These are phyloP conservation scores for Trichosanthes cucumerina DNA, from an alignment of 306 rosid genomes.

Conservation along the genomic window DNA sequence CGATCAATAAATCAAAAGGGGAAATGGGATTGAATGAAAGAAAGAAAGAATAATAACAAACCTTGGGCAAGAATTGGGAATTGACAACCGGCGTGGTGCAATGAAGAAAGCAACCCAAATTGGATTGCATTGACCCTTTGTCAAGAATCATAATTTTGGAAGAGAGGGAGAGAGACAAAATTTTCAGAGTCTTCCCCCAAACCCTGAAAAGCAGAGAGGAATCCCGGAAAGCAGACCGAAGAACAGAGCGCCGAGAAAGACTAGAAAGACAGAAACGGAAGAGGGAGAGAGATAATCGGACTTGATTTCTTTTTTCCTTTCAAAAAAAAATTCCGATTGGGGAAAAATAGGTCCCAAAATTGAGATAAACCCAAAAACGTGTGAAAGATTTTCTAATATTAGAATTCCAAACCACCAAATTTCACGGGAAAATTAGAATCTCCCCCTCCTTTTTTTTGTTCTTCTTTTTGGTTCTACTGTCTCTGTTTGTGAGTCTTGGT, in stretches of 20 bases:
- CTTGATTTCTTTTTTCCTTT: not conserved
- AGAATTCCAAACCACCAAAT: slow-evolving; percentile 26
- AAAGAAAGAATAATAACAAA: not conserved
- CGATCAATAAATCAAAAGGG: not conserved
- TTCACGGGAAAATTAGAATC: slow-evolving; percentile 28
- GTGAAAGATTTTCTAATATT: slow-evolving; percentile 26
- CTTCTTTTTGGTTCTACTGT: not conserved
- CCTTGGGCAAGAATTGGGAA: slow-evolving; percentile 73
- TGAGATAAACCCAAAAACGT: slow-evolving; percentile 25
- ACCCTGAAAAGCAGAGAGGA: slow-evolving; percentile 43
- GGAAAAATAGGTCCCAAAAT: slow-evolving; percentile 18
- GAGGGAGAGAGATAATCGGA: slow-evolving; percentile 32
- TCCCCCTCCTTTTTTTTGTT: not conserved
- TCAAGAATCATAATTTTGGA: slow-evolving; percentile 29
- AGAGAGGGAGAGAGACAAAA: slow-evolving; percentile 7
- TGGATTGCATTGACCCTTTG: slow-evolving; percentile 58
- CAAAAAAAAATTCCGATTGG: slow-evolving; percentile 1
- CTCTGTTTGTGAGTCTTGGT: slow-evolving; percentile 22
- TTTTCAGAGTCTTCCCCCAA: slow-evolving; percentile 49
- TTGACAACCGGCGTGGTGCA: slow-evolving; percentile 66
- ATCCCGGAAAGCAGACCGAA: slow-evolving; percentile 18
- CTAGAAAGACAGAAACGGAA: slow-evolving; percentile 19
- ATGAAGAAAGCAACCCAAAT: slow-evolving; percentile 72
- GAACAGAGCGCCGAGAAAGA: not conserved
- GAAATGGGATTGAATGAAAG: not conserved